phyloP scores from a whole-genome alignment of 371 early-diverging fungal genomes.

The Mortierella sp. region DNA sequence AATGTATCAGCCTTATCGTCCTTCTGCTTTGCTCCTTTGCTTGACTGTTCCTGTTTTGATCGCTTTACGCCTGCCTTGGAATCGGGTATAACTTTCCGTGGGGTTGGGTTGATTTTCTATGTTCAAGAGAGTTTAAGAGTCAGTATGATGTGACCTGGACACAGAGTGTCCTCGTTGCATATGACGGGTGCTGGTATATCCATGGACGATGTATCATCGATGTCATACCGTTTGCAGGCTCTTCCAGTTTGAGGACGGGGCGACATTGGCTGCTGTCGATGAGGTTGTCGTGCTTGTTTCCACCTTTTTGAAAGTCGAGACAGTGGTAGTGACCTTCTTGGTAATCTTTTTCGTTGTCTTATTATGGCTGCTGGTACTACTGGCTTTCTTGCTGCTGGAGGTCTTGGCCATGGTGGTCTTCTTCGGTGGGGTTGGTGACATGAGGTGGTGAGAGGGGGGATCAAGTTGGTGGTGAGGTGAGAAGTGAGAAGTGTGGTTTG shows the following conservation, averaged over 20 bases:
- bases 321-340: slow-evolving; percentile 14
- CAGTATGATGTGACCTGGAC: slow-evolving; percentile 2
- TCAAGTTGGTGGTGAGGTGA: no score
- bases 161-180: neutral
- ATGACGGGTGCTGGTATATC: neutral
- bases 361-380: slow-evolving; percentile 3
- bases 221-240: slow-evolving; percentile 41
- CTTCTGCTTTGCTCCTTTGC: slow-evolving; percentile 7
- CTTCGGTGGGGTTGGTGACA: slow-evolving; percentile 21
- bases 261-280: slow-evolving; percentile 46
- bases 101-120: slow-evolving; percentile 49
- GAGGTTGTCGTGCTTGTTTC: slow-evolving; percentile 21
- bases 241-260: slow-evolving; percentile 70
- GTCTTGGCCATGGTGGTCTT: slow-evolving; percentile 18
- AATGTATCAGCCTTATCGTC: neutral
- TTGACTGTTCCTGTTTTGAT: slow-evolving; percentile 27
- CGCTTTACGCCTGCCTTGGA: slow-evolving; percentile 28
- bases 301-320: slow-evolving; percentile 9
- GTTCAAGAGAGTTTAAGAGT: slow-evolving; percentile 8
- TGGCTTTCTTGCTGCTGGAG: slow-evolving; percentile 9
- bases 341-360: slow-evolving; percentile 24
- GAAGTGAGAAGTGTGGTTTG: slow-evolving; percentile 6
- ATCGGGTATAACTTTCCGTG: slow-evolving; percentile 34
- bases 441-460: neutral
- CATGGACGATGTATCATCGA: slow-evolving; percentile 7